Evolutionary conservation across 192 early-diverging fungal species (phyloP), one percentile per base, ranked within the genome.

Genomic region (Helicostylum pulchrum): DNA sequence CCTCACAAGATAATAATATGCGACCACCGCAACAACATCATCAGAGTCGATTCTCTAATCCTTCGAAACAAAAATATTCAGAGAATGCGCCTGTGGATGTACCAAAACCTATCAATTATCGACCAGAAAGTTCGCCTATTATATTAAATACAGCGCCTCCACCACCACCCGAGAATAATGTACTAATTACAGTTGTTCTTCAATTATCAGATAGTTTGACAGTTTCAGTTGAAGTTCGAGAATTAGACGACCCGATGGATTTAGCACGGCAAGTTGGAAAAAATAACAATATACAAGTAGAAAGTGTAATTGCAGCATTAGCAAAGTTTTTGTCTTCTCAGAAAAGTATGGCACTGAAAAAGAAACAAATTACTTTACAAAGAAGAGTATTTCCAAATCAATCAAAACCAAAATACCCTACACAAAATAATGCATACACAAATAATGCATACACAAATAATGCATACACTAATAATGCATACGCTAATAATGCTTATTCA

Each of bases 101-200:
- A 23, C 57, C 57, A 7, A 59, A 59, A 14, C 57, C 57, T 14
- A 20, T n/a, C 17, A 59, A 59, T 26, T 59, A 59, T 45, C 20
- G 21, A 11, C 19, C 39, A 59, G 21, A 7, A 14, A 10, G 19
- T 20, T 11, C 39, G 8, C 19, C 39, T 12, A 11, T n/a, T 12
- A 17, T 59, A 4, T 36, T 36, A 10, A 42, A 39, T 5, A 42
- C 43, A 21, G 57, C 57, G 7, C 57, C 36, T 15, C 57, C 57
- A 4, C 57, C 57, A 19, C 57, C 43, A 15, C 42, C 42, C 1
- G 57, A 59, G 0, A 59, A 59, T 26, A 34, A 56, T 7, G 30
- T 36, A 10, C 17, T 56, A 17, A 34, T 56, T 0, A 56, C 54
- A 0, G 19, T 56, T 17, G 32, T n/a, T 11, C 30, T 56, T 6